Conservation (phyloP, 441 rosid genomes). For the Croton laevigatus region DNA sequence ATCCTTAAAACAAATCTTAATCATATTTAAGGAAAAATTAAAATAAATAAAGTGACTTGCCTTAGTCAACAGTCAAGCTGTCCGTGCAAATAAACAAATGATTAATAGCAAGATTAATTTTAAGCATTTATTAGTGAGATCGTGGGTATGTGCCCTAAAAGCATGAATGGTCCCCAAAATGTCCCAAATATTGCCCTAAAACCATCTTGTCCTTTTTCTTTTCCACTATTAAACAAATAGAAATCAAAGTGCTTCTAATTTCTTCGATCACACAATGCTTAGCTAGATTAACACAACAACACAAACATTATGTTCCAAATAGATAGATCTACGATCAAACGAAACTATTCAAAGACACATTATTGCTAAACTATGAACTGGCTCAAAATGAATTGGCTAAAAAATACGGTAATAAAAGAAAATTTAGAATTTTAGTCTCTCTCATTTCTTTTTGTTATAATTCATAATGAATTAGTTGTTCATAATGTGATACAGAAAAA, state of each 20-base stretch:
- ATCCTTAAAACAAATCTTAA: background rate
- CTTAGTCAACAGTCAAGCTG: slow-evolving; percentile 4
- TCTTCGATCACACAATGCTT: background rate
- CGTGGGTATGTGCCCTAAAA: slow-evolving; percentile 22
- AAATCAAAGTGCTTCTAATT: background rate
- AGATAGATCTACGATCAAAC: slow-evolving; percentile 26
- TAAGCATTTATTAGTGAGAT: slow-evolving; percentile 6
- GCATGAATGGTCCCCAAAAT: slow-evolving; percentile 17
- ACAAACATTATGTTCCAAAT: slow-evolving; percentile 1
- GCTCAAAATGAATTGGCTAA: too few species aligned
- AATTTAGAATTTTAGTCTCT: too few species aligned
- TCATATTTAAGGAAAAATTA: background rate
- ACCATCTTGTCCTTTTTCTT: slow-evolving; percentile 13
- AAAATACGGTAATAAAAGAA: too few species aligned
- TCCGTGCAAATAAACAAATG: slow-evolving; percentile 24
- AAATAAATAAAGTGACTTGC: background rate
- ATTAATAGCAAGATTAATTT: background rate
- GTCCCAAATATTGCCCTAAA: background rate
- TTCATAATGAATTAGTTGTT: too few species aligned
- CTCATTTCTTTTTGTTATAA: too few species aligned
- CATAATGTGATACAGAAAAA: too few species aligned
- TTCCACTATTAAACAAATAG: slow-evolving; percentile 3
- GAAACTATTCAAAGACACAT: too few species aligned
- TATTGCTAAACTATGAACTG: too few species aligned
- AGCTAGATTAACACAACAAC: slow-evolving; percentile 13